Base-by-base conservation (phyloP, 495 filamentous ascomycete species). In the Podospora pseudocomata region DNA sequence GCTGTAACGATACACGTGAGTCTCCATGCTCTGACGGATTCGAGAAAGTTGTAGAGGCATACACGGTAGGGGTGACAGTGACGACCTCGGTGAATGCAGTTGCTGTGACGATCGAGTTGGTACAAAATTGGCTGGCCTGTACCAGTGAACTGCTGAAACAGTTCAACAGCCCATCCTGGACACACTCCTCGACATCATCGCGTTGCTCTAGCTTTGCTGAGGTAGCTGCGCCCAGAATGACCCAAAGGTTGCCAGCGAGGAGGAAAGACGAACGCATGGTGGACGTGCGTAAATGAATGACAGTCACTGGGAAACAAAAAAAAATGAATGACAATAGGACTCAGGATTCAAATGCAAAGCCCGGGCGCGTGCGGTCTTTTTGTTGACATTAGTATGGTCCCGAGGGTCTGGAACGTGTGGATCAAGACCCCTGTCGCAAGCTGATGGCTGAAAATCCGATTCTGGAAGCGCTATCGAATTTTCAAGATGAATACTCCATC, bases 71-170 rank as follows among this genome's bases (percentile, higher is more conserved):
- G 4, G 61, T 63, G 32, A 63, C 18, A 19, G 61, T 63, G 7
- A 32, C 28, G 18, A 63, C 20, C 28, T 6, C 61, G 3, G 61
- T 63, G 7, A 23, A 39, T 3, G 61, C 20, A 63, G 16, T 26
- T 13, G 2, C 30, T 2, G 28, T 44, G 5, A 63, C 30, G 61
- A 63, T 32, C 9, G 61, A 63, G 9, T 28, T 32, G 27, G 61
- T 63, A 32, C 61, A 63, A 26, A n/a, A 63, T 7, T 28, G 19
- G n/a, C 61, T 63, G 61, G 61, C 61, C 9, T 63, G 27, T 3
- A 63, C 61, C 32, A 63, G 61, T n/a, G 61, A 63, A n/a, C 30
- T 28, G 28, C 16, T 63, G 61, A 63, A 63, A 32, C 30, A 63
- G 15, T 39, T 32, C 26, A 39, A 19, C 15, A 63, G 61, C 11